Conservation (phyloP, 176 grass and related monocot genomes). For the Eragrostis curvula region DNA sequence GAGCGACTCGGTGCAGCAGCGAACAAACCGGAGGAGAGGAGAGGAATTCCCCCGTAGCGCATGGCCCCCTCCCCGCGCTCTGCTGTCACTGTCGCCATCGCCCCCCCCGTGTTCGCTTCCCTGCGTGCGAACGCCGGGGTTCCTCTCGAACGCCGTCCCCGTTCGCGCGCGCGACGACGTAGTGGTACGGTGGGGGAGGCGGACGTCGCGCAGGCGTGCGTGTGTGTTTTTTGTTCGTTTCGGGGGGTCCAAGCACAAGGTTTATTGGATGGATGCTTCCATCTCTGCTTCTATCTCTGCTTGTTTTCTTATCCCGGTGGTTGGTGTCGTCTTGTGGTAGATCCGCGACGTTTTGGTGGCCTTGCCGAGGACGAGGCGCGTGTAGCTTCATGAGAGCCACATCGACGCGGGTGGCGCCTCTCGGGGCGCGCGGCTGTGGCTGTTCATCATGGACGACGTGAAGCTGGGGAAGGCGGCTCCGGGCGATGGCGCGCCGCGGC, state of each 20-base stretch:
- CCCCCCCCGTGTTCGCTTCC: not conserved
- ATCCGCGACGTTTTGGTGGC: slow-evolving; percentile 4
- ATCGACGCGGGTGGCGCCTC: slow-evolving; percentile 50
- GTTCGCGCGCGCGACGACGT: too few species aligned
- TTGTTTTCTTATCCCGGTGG: slow-evolving; percentile 28
- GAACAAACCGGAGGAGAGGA: slow-evolving; percentile 18
- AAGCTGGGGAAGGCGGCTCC: slow-evolving; percentile 33
- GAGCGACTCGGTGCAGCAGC: slow-evolving; percentile 38
- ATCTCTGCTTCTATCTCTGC: not conserved
- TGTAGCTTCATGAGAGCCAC: slow-evolving; percentile 33
- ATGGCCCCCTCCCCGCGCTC: not conserved
- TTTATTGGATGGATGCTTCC: not conserved
- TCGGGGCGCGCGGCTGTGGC: slow-evolving; percentile 20
- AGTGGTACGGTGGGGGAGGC: too few species aligned
- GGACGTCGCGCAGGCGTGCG: not conserved
- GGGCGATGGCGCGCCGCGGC: slow-evolving; percentile 27
- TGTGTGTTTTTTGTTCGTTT: not conserved
- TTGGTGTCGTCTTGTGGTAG: slow-evolving; percentile 47
- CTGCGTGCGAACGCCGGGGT: not conserved
- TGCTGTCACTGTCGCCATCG: slow-evolving; percentile 5
- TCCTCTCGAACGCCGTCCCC: not conserved
- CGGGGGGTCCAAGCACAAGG: not conserved
- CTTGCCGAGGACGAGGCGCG: not conserved
- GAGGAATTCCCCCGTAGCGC: not conserved
- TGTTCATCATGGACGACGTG: slow-evolving; percentile 45